Evolutionary conservation across 208 protist genomes (phyloP).

Genomic region (Wallacemonas sp.): DNA sequence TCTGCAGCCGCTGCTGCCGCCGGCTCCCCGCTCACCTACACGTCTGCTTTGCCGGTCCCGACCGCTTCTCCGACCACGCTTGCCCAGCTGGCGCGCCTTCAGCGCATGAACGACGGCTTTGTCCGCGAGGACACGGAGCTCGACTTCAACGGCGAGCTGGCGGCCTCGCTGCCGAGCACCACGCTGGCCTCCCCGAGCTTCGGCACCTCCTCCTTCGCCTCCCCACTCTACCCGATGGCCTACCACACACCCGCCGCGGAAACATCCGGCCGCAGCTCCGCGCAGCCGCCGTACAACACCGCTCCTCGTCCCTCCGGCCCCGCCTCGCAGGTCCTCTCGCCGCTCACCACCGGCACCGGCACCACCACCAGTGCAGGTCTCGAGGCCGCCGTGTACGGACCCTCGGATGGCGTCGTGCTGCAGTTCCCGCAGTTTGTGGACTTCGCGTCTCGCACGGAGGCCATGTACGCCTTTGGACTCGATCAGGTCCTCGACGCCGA

Average conservation of each 20-base stretch:
- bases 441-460: slow-evolving; percentile 38
- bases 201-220: not conserved
- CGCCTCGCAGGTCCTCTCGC: not conserved
- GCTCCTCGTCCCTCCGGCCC: not conserved
- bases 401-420: slow-evolving; percentile 21
- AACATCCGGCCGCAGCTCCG: not conserved
- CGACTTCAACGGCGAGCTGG: slow-evolving; percentile 5
- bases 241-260: not conserved
- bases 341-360: not conserved
- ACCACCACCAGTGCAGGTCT: not conserved
- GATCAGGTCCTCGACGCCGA: slow-evolving; percentile 6
- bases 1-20: not conserved
- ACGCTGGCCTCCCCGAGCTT: not conserved
- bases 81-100: not conserved
- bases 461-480: slow-evolving; percentile 59
- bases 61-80: not conserved
- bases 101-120: slow-evolving; percentile 13
- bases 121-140: not conserved
- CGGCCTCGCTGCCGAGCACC: slow-evolving; percentile 4
- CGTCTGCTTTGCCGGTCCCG: not conserved
- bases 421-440: slow-evolving; percentile 69
- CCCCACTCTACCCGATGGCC: not conserved
- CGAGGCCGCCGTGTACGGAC: slow-evolving; percentile 30
- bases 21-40: not conserved
- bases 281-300: no score